A percentile compares a stretch with the other conserved stretches of the same genome.
Conservation (phyloP, 1,139 yeast species). For the Saccharomyces pastorianus region DNA sequence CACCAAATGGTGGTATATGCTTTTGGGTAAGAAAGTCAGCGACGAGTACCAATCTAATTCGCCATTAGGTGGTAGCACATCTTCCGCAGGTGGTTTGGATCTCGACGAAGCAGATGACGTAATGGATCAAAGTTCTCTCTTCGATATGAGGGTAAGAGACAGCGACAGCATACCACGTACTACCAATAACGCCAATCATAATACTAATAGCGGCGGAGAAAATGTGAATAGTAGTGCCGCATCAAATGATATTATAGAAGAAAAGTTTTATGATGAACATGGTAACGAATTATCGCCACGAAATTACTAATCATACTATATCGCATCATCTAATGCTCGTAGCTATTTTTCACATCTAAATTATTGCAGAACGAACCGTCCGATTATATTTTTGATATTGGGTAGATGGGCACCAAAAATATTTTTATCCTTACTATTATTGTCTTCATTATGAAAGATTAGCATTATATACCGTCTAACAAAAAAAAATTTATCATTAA, state of each 20-base stretch:
- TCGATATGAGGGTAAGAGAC: conserved; percentile 6
- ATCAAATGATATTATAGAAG: conserved; percentile 10
- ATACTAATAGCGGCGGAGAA: not conserved
- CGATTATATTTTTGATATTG: not conserved
- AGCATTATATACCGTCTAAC: not conserved
- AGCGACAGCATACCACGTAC: conserved; percentile 9
- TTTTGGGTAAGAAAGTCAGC: conserved; percentile 24
- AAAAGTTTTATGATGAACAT: conserved; percentile 21
- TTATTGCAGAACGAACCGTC: not conserved
- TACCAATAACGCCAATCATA: conserved; percentile 3
- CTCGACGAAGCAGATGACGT: not conserved
- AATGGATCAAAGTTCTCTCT: conserved; percentile 1
- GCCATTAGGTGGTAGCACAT: conserved; percentile 23
- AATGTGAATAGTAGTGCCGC: not conserved
- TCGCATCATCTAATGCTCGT: not conserved
- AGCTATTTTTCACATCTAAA: not conserved
- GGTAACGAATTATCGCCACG: conserved; percentile 23
- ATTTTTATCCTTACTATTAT: not conserved
- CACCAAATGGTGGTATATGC: conserved; percentile 24
- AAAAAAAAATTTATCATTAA: not conserved
- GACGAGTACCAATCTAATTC: conserved; percentile 26
- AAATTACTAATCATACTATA: conserved; percentile 14
- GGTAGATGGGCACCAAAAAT: not conserved
- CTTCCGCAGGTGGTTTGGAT: conserved; percentile 11
- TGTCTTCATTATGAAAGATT: not conserved